Evolutionary conservation across 1,284 basidiomycete species (phyloP).

Genomic region (Puccinia novopanici): DNA sequence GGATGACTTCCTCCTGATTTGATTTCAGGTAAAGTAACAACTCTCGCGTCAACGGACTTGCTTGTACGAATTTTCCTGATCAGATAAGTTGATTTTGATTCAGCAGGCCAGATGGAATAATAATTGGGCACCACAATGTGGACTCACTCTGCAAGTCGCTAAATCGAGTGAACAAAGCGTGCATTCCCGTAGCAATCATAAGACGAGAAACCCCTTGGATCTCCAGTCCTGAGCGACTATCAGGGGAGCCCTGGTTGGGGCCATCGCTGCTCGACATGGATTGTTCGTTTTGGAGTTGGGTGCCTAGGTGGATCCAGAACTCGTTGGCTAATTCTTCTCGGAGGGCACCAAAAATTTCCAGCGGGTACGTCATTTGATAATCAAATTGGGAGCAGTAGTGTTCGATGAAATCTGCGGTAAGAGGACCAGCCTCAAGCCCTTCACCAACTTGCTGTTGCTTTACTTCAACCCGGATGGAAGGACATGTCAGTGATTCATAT

Average conservation of each 20-base stretch:
- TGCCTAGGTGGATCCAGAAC: slow-evolving; percentile 8
- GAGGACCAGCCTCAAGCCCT: not conserved
- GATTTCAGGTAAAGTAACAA: not conserved
- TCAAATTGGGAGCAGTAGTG: not conserved
- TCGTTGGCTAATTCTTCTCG: slow-evolving; percentile 16
- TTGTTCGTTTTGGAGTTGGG: not conserved
- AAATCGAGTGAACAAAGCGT: not conserved
- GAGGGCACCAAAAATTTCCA: not conserved
- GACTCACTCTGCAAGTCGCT: slow-evolving; percentile 4
- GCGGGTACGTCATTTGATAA: not conserved
- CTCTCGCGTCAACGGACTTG: not conserved
- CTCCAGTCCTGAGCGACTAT: not conserved
- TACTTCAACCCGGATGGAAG: not conserved
- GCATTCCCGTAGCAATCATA: not conserved
- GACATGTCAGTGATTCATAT: not conserved
- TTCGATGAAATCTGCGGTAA: not conserved
- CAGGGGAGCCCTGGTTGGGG: not conserved
- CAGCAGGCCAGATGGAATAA: not conserved
- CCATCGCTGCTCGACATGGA: not conserved
- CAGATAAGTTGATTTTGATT: not conserved
- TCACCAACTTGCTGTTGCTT: not conserved
- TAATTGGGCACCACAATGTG: too few relatives aligned
- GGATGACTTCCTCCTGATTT: not conserved
- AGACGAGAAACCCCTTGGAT: not conserved
- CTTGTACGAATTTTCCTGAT: not conserved